Evolutionary conservation across 805 yeast genomes (phyloP).

Genomic region (Wickerhamomyces hampshirensis): DNA sequence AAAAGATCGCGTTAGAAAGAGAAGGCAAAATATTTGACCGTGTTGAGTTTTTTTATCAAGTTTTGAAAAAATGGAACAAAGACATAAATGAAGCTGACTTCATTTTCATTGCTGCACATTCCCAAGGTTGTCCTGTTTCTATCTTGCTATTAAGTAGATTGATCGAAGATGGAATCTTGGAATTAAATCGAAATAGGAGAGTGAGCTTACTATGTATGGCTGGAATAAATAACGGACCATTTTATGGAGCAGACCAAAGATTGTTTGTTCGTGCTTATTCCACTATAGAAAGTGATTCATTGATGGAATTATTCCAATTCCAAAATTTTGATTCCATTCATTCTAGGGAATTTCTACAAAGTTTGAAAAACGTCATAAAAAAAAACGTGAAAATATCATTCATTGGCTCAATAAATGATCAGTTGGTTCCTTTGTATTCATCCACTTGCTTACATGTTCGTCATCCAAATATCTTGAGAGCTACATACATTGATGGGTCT

Average conservation of each 20-base stretch:
- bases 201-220: slow-evolving; percentile 90
- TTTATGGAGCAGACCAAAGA: slow-evolving; percentile 82
- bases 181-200: slow-evolving; percentile 26
- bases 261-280: slow-evolving; percentile 84
- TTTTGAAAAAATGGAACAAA: slow-evolving; percentile 60
- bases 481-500: slow-evolving; percentile 82
- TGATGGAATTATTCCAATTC: slow-evolving; percentile 82
- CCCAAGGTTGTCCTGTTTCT: slow-evolving; percentile 94
- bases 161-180: slow-evolving; percentile 51
- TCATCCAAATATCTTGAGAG: slow-evolving; percentile 88
- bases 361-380: slow-evolving; percentile 57
- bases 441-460: slow-evolving; percentile 74
- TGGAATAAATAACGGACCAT: slow-evolving; percentile 91
- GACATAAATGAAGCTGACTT: slow-evolving; percentile 65
- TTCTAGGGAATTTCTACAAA: slow-evolving; percentile 63
- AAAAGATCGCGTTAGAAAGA: slow-evolving; percentile 87
- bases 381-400: slow-evolving; percentile 74
- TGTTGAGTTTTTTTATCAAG: slow-evolving; percentile 72
- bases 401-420: slow-evolving; percentile 91
- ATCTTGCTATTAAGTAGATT: slow-evolving; percentile 71
- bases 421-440: slow-evolving; percentile 87
- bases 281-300: slow-evolving; percentile 82
- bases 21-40: slow-evolving; percentile 89
- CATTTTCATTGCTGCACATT: slow-evolving; percentile 88
- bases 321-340: slow-evolving; percentile 72